Conservation (phyloP, 345 rosid genomes). For the Brassica juncea region DNA sequence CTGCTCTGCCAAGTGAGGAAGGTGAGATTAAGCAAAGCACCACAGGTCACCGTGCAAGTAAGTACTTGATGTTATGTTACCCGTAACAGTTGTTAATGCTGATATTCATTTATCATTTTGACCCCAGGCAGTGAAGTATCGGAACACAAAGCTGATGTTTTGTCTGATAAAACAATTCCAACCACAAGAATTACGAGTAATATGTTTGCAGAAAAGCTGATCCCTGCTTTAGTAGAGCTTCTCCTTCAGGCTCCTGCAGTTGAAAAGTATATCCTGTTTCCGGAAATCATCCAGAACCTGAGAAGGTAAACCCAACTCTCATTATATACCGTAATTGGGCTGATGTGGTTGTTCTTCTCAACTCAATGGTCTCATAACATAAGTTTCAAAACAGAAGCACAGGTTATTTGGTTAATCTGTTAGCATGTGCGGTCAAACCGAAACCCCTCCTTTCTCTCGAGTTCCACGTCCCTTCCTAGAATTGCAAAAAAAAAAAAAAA, state of each 20-base stretch:
- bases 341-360: neutral
- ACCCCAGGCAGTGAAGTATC: slow-evolving; percentile 41
- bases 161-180: slow-evolving; percentile 36
- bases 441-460: neutral
- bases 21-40: slow-evolving; percentile 49
- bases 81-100: slow-evolving; percentile 17
- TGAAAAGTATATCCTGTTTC: slow-evolving; percentile 68
- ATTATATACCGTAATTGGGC: neutral
- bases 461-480: neutral
- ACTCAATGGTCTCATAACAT: slow-evolving; percentile 1
- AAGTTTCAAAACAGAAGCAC: slow-evolving; percentile 10
- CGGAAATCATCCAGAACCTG: slow-evolving; percentile 81
- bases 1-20: slow-evolving; percentile 51
- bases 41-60: slow-evolving; percentile 49
- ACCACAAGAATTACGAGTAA: slow-evolving; percentile 47
- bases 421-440: neutral
- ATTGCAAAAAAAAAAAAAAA: neutral
- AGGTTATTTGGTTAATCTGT: slow-evolving; percentile 12
- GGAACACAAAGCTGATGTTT: slow-evolving; percentile 44
- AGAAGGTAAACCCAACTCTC: slow-evolving; percentile 63
- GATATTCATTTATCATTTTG: slow-evolving; percentile 32
- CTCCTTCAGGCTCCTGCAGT: slow-evolving; percentile 63
- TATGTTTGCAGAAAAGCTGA: slow-evolving; percentile 74
- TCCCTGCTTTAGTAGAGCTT: slow-evolving; percentile 78
- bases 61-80: slow-evolving; percentile 19